Base-by-base conservation (phyloP, 1,139 yeast species). In the Arxiozyma slooffiae region DNA sequence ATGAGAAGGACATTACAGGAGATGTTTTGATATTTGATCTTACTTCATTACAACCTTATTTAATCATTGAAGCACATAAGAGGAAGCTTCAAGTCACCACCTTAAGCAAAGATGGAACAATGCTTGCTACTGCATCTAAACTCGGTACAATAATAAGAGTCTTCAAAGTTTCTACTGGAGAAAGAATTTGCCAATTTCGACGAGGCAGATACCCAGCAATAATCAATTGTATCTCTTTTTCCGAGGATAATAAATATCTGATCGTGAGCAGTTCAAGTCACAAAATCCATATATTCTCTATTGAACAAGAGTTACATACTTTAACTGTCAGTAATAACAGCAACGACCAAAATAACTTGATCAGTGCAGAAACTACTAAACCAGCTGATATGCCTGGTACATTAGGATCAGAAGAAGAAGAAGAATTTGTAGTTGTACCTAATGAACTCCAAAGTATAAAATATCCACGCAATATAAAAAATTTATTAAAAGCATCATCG, bases 201-300 rank as follows among this genome's bases (percentile, higher is more conserved):
- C 76, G 97, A 63, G 98, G 98, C 1, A 86, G 97, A 1, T 90
- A 90, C 63, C 95, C 96, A 3, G 85, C 97, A 7, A 82, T 77
- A 60, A 88, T 92, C n/a, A 85, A 82, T 62, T 82, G 95, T 1
- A 74, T 92, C 55, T 78, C 82, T 36, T 92, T 92, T 69, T 85
- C 92, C 59, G 75, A 77, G 36, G 85, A 86, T 57, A 84, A 89
- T 56, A 73, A 74, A 48, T 81, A 85, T 62, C 76, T 92, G 39
- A 79, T 88, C 34, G 97, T 94, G 1, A 81, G 95, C 22, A 84
- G 95, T 44, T 85, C 96, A 0, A 87, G 96, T 30, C 94, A 86
- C 52, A 92, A 98, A 0, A 95, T 92, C 16, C 98, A 92, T 65
- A 47, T 47, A n/a, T 46, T 46, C 18, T 3, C 22, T n/a, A 17